Percentiles rank a stretch among this genome's conserved stretches.
Evolutionary conservation across 192 early-diverging fungal genomes (phyloP).

Genomic region (Obelidium mucronatum): DNA sequence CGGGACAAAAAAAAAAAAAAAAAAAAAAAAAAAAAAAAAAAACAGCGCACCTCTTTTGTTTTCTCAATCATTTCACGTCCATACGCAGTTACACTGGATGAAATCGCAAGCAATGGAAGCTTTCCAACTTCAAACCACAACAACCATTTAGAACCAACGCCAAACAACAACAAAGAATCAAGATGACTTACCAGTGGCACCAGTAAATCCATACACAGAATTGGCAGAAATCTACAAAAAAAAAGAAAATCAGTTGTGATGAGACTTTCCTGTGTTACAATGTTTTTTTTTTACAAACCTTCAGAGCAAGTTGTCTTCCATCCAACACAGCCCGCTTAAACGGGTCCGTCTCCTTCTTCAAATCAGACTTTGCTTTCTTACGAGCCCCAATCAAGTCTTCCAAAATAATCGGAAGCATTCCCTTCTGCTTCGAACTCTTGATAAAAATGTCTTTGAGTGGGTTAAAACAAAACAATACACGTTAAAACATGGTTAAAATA

Average conservation of each 20-base stretch:
- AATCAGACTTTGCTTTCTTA: conserved; percentile 89
- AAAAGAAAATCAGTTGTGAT: no score
- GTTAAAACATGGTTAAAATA: neutral
- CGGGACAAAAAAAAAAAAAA: conserved; percentile 13
- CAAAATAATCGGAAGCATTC: conserved; percentile 87
- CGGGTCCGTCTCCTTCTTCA: conserved; percentile 97
- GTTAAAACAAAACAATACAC: neutral
- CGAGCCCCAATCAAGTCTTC: conserved; percentile 89
- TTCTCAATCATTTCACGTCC: conserved; percentile 95
- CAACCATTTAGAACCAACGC: neutral
- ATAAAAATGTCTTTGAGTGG: conserved; percentile 80
- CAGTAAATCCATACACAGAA: conserved; percentile 55
- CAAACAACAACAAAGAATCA: neutral
- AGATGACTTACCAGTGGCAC: neutral
- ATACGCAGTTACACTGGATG: conserved; percentile 91
- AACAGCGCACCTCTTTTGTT: conserved; percentile 73
- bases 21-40: conserved; percentile 20
- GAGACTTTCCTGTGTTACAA: no score
- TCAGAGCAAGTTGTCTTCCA: conserved; percentile 94
- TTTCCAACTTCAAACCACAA: neutral
- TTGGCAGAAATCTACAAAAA: conserved; percentile 72
- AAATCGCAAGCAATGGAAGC: conserved; percentile 60
- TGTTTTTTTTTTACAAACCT: no score
- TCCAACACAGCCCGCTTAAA: conserved; percentile 94
- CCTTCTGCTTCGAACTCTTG: conserved; percentile 73